Conservation (phyloP, 1,284 basidiomycete genomes). For the Volvariella surrecta region DNA sequence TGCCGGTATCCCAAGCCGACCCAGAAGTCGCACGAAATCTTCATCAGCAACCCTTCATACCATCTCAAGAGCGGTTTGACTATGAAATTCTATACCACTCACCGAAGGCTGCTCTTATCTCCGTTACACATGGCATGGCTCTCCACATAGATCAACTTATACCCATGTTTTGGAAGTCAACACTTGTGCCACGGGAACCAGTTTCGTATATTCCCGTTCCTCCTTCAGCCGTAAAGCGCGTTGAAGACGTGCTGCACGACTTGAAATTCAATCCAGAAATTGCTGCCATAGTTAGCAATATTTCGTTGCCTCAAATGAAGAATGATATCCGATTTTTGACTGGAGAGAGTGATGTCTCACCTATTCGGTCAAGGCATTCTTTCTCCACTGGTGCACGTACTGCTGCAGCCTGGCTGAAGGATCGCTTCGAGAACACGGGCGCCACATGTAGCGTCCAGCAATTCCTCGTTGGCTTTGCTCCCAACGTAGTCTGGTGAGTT, state of each 20-base stretch:
- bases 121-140: constrained; percentile 27
- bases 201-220: constrained; percentile 45
- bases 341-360: constrained; percentile 62
- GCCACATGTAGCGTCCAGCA: constrained; percentile 58
- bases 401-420: constrained; percentile 73
- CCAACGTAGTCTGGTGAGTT: constrained; percentile 75
- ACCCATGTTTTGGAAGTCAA: constrained; percentile 55
- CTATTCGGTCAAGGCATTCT: constrained; percentile 69
- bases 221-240: constrained; percentile 34
- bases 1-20: no score
- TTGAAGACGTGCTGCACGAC: constrained; percentile 37
- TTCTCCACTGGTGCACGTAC: constrained; percentile 61
- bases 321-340: constrained; percentile 74
- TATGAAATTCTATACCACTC: constrained; percentile 27
- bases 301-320: constrained; percentile 54
- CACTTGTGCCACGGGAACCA: constrained; percentile 39
- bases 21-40: no score
- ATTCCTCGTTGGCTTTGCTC: constrained; percentile 69
- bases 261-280: constrained; percentile 53
- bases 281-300: constrained; percentile 52
- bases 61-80: not conserved
- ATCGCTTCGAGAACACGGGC: constrained; percentile 62
- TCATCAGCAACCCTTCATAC: no score
- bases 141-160: constrained; percentile 38
- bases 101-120: constrained; percentile 34